Conservation (phyloP, 202 grass and related monocot genomes). For the Zoysia matrella region DNA sequence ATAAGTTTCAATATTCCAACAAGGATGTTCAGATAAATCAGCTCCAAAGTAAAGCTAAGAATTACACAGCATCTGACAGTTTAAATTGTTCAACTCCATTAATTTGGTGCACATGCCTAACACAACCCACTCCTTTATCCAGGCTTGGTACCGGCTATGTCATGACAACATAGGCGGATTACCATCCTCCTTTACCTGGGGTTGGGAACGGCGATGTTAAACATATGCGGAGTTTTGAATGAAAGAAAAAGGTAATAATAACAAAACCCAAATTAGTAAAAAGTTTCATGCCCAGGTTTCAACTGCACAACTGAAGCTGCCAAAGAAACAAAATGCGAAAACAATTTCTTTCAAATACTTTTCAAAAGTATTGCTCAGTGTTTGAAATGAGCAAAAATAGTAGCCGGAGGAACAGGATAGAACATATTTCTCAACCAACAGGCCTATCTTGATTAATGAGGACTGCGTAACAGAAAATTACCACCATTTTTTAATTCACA, state of each 20-base stretch:
- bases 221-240: not conserved
- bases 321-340: not conserved
- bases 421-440: not conserved
- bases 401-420: not conserved
- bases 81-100: conserved; percentile 1
- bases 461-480: not conserved
- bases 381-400: conserved; percentile 4
- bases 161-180: not conserved
- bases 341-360: not conserved
- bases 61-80: not conserved
- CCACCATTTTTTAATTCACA: not conserved
- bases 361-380: not conserved
- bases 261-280: not conserved
- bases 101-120: not conserved
- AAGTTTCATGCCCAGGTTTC: not conserved
- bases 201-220: not conserved
- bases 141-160: not conserved
- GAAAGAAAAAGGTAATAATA: not conserved
- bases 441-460: not conserved
- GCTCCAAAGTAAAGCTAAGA: not conserved
- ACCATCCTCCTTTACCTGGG: not conserved
- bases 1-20: not conserved
- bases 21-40: not conserved
- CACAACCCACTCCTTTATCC: too few species aligned
- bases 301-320: not conserved